Conservation (phyloP, 805 yeast species). For the Nakazawaea sp. region DNA sequence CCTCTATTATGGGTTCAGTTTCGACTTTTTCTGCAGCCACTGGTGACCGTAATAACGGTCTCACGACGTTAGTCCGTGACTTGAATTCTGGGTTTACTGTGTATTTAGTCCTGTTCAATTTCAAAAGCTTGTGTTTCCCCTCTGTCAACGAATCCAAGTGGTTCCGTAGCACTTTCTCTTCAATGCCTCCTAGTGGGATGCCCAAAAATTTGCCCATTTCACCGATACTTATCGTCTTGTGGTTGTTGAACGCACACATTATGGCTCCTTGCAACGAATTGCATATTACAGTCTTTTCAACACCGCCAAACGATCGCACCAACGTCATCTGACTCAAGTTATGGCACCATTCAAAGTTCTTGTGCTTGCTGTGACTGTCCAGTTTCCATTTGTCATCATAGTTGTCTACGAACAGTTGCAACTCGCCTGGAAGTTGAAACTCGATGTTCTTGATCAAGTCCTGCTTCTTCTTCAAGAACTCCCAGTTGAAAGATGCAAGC, state of each 20-base stretch:
- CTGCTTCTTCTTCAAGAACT: constrained; percentile 22
- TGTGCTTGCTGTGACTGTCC: too few relatives aligned
- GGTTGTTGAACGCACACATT: constrained; percentile 24
- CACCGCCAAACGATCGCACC: constrained; percentile 18
- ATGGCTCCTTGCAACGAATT: constrained; percentile 32
- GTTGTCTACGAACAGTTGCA: constrained; percentile 16
- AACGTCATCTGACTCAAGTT: constrained; percentile 29
- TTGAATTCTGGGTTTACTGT: constrained; percentile 7
- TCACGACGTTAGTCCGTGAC: constrained; percentile 6
- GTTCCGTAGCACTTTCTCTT: constrained; percentile 17
- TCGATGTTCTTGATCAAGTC: background rate
- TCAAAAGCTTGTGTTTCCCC: constrained; percentile 22
- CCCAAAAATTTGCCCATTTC: too few relatives aligned
- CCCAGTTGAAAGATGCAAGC: constrained; percentile 26
- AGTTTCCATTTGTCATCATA: constrained; percentile 19
- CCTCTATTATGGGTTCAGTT: too few relatives aligned
- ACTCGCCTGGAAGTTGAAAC: constrained; percentile 20
- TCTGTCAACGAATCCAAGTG: constrained; percentile 24
- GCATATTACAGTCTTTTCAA: constrained; percentile 24
- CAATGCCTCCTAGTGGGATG: constrained; percentile 19
- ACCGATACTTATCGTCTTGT: constrained; percentile 13
- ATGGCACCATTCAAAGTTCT: constrained; percentile 22
- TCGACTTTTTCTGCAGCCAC: constrained; percentile 2
- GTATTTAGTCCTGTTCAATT: background rate
- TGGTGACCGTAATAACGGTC: background rate